phyloP scores from a whole-genome alignment of 768 basidiomycete genomes.

The Panaeolus papilionaceus region DNA sequence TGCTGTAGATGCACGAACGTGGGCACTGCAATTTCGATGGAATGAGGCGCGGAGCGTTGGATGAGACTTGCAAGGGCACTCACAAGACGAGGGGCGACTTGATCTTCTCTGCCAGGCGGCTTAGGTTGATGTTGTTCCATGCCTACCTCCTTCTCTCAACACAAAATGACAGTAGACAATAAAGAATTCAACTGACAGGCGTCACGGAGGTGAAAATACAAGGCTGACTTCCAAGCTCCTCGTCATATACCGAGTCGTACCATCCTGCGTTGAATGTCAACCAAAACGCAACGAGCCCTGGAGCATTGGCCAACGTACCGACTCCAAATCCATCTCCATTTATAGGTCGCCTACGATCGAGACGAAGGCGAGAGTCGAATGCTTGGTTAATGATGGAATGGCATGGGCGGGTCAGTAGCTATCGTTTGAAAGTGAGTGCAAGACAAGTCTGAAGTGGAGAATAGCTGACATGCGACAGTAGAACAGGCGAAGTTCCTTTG shows the following conservation, averaged over 20 bases:
- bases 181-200: slow-evolving; percentile 59
- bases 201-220: slow-evolving; percentile 97
- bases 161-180: neutral
- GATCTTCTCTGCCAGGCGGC: slow-evolving; percentile 96
- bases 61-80: slow-evolving; percentile 32
- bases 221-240: slow-evolving; percentile 85
- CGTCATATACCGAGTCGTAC: slow-evolving; percentile 89
- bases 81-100: slow-evolving; percentile 95
- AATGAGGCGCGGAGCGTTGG: neutral
- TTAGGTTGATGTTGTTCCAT: slow-evolving; percentile 95
- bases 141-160: slow-evolving; percentile 55
- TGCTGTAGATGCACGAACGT: slow-evolving; percentile 93
- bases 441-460: slow-evolving; percentile 15
- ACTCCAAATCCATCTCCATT: slow-evolving; percentile 98
- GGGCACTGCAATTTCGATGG: slow-evolving; percentile 56
- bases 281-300: neutral
- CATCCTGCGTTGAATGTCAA: slow-evolving; percentile 62
- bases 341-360: slow-evolving; percentile 84
- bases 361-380: slow-evolving; percentile 88
- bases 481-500: slow-evolving; percentile 93
- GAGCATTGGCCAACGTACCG: slow-evolving; percentile 45
- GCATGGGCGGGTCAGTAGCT: slow-evolving; percentile 92
- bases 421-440: slow-evolving; percentile 15
- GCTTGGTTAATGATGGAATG: slow-evolving; percentile 99
- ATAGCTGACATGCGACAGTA: slow-evolving; percentile 77